A percentile compares a stretch with the other conserved stretches of the same genome.
phyloP scores from a whole-genome alignment of 192 early-diverging fungal genomes.

The Coemansia erecta region DNA sequence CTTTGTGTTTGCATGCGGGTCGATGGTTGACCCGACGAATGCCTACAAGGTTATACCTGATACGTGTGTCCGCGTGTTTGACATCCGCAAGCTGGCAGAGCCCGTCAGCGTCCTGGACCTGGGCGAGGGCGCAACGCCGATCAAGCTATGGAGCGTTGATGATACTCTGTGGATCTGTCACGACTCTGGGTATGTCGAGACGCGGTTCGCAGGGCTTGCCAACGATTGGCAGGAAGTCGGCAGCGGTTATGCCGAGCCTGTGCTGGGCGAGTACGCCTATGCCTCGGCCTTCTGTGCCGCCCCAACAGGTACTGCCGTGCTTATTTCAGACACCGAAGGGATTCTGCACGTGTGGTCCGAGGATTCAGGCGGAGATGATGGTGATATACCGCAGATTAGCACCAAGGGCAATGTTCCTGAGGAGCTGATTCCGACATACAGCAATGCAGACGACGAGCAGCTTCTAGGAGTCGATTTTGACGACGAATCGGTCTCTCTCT shows the following conservation, averaged over 20 bases:
- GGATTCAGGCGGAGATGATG: slow-evolving; percentile 31
- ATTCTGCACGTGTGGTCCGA: slow-evolving; percentile 72
- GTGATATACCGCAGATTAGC: slow-evolving; percentile 63
- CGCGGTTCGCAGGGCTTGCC: slow-evolving; percentile 7
- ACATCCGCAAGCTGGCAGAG: slow-evolving; percentile 26
- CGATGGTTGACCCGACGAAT: not conserved
- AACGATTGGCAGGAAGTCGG: not conserved
- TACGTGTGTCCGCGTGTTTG: slow-evolving; percentile 24
- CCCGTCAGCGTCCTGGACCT: slow-evolving; percentile 14
- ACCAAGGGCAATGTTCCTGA: slow-evolving; percentile 11
- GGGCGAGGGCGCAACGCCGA: slow-evolving; percentile 13
- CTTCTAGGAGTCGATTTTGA: slow-evolving; percentile 13
- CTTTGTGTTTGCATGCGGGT: slow-evolving; percentile 26
- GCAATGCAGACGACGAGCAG: not conserved
- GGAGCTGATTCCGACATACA: not conserved
- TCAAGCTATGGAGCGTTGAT: slow-evolving; percentile 48
- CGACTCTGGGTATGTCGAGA: slow-evolving; percentile 24
- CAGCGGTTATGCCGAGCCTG: slow-evolving; percentile 17
- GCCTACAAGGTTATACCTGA: slow-evolving; percentile 14
- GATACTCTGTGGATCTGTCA: slow-evolving; percentile 29
- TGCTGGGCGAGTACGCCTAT: slow-evolving; percentile 57
- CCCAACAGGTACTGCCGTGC: slow-evolving; percentile 71
- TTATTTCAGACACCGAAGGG: slow-evolving; percentile 76
- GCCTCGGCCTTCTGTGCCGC: slow-evolving; percentile 77
- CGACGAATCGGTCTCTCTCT: slow-evolving; percentile 63